Conservation (phyloP, 1,284 basidiomycete species). For the Pseudozyma hubeiensis region DNA sequence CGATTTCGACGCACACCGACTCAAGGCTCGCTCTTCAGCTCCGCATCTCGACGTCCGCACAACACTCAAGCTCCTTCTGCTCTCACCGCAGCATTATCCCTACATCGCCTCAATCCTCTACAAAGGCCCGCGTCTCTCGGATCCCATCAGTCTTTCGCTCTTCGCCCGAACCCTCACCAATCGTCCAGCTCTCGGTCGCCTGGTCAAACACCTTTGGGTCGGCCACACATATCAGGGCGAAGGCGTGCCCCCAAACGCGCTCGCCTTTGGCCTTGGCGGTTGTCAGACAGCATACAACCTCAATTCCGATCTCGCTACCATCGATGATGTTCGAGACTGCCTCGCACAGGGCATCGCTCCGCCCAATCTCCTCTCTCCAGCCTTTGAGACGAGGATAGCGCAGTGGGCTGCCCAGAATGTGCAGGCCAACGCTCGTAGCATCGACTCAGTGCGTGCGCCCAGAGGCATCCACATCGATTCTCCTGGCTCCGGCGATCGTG, state of each 20-base stretch:
- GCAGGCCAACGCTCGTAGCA: slow-evolving; percentile 45
- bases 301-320: slow-evolving; percentile 40
- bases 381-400: slow-evolving; percentile 44
- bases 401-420: slow-evolving; percentile 54
- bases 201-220: slow-evolving; percentile 55
- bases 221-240: slow-evolving; percentile 50
- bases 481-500: slow-evolving; percentile 45
- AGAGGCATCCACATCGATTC: slow-evolving; percentile 51
- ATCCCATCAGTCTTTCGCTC: slow-evolving; percentile 50
- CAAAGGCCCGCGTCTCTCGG: slow-evolving; percentile 45
- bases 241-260: slow-evolving; percentile 40
- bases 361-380: slow-evolving; percentile 42
- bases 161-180: slow-evolving; percentile 48
- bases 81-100: slow-evolving; percentile 51
- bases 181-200: slow-evolving; percentile 47
- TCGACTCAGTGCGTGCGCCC: slow-evolving; percentile 41
- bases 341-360: slow-evolving; percentile 39
- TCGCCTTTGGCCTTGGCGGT: slow-evolving; percentile 39
- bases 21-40: slow-evolving; percentile 43
- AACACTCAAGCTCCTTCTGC: slow-evolving; percentile 45
- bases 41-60: slow-evolving; percentile 49
- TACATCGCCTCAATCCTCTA: slow-evolving; percentile 54
- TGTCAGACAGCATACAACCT: slow-evolving; percentile 43
- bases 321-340: slow-evolving; percentile 38
- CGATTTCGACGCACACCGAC: slow-evolving; percentile 37